These are phyloP conservation scores for Leptoxyphium fumago DNA, from an alignment of 2,329 filamentous ascomycete species.

Conservation along the genomic window DNA sequence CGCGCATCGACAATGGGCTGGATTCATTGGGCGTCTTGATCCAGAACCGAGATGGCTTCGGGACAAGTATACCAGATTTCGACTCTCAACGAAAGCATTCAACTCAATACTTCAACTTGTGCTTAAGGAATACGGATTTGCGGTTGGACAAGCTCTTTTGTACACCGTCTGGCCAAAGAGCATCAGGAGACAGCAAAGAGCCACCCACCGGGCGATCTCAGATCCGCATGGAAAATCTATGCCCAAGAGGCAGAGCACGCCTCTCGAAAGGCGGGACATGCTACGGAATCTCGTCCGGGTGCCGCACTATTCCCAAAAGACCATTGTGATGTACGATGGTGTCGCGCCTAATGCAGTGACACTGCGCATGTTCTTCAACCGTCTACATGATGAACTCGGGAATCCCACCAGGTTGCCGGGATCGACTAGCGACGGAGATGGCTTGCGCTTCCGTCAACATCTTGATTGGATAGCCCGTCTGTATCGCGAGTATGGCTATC, in stretches of 20 bases:
- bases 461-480: not conserved
- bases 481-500: not conserved
- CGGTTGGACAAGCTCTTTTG: conserved; percentile 33
- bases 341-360: conserved; percentile 10
- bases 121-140: conserved; percentile 33
- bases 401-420: not conserved
- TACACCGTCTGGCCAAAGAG: conserved; percentile 28
- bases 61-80: not conserved
- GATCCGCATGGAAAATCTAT: not conserved
- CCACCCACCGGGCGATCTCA: not conserved
- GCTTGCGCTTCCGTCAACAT: not conserved
- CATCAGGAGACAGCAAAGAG: not conserved
- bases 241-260: not conserved
- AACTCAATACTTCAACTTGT: conserved; percentile 40
- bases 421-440: not conserved
- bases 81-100: conserved; percentile 26
- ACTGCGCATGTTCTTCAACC: conserved; percentile 6
- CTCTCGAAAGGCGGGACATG: conserved; percentile 5
- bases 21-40: not conserved
- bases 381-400: not conserved
- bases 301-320: not conserved
- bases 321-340: conserved; percentile 10
- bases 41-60: not conserved
- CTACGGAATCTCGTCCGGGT: conserved; percentile 1
- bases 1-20: not conserved